phyloP scores from a whole-genome alignment of 2,329 filamentous ascomycete species.

The Phoma sp. region DNA sequence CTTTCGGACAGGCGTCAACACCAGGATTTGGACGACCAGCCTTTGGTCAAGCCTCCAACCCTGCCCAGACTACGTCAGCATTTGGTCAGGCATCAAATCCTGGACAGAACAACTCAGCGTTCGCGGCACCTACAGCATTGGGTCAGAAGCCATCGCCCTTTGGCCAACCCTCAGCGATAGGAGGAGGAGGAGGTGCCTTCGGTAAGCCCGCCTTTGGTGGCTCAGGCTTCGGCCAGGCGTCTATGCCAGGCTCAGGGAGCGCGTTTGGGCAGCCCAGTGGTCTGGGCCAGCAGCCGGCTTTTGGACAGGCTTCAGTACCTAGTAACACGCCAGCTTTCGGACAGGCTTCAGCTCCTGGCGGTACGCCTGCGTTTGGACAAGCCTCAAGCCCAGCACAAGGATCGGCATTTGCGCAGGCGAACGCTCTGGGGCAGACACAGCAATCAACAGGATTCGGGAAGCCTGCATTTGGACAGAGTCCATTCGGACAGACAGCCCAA shows the following conservation, averaged over 20 bases:
- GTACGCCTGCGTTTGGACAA: conserved; percentile 44
- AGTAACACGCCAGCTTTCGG: conserved; percentile 45
- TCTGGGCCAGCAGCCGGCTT: conserved; percentile 30
- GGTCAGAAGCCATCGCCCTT: conserved; percentile 45
- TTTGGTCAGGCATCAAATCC: conserved; percentile 52
- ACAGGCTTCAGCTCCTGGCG: conserved; percentile 40
- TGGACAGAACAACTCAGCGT: conserved; percentile 36
- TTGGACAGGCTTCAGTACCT: conserved; percentile 47
- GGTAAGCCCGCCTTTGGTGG: conserved; percentile 42
- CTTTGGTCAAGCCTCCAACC: conserved; percentile 47
- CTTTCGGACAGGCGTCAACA: conserved; percentile 50
- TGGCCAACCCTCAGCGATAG: conserved; percentile 47
- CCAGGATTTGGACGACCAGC: conserved; percentile 43
- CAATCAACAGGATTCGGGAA: conserved; percentile 50
- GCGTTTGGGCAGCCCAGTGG: conserved; percentile 29
- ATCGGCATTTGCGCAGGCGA: conserved; percentile 44
- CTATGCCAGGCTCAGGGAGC: conserved; percentile 33
- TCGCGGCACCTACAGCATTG: conserved; percentile 49
- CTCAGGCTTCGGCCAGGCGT: conserved; percentile 50
- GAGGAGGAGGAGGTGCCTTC: conserved; percentile 42
- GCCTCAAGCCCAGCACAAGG: conserved; percentile 36
- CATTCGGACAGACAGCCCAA: conserved; percentile 55
- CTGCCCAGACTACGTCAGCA: conserved; percentile 41
- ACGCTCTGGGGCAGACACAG: conserved; percentile 28
- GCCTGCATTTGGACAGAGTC: conserved; percentile 44